A percentile compares a stretch with the other conserved stretches of the same genome.
Evolutionary conservation across 129 eudicot species (phyloP).

Genomic region (Helianthus annuus): DNA sequence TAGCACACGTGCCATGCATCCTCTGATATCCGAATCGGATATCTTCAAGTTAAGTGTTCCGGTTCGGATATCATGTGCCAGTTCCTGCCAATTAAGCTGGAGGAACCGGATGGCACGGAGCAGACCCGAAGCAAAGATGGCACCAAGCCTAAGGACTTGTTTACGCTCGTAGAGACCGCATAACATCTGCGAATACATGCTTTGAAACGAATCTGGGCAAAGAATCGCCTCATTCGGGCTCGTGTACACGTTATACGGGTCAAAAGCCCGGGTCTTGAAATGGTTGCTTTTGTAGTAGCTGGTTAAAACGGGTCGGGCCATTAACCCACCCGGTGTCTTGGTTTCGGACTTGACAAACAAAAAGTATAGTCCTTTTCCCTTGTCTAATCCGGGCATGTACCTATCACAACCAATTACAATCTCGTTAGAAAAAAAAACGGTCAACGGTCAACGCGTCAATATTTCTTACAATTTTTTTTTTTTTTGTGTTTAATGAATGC

Average conservation of each 20-base stretch:
- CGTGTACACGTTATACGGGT: conserved; percentile 86
- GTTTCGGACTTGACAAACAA: conserved; percentile 86
- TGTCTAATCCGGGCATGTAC: conserved; percentile 82
- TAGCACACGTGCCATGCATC: conserved; percentile 51
- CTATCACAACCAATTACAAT: conserved; percentile 39
- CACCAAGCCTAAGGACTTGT: conserved; percentile 87
- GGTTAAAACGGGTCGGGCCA: conserved; percentile 91
- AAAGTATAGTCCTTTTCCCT: conserved; percentile 92
- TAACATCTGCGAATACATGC: conserved; percentile 92
- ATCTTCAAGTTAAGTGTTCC: conserved; percentile 60
- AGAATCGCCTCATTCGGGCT: conserved; percentile 93
- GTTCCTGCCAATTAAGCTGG: conserved; percentile 80
- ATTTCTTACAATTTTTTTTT: too few species aligned
- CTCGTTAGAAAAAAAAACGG: neutral
- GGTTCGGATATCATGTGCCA: conserved; percentile 65
- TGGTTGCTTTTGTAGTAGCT: conserved; percentile 94
- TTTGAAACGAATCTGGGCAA: conserved; percentile 85
- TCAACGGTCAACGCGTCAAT: conserved; percentile 2
- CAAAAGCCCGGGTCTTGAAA: conserved; percentile 86
- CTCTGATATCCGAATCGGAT: conserved; percentile 46
- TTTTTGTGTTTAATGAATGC: neutral
- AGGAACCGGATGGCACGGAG: conserved; percentile 98
- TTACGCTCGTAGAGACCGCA: conserved; percentile 81
- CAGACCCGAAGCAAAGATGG: conserved; percentile 91
- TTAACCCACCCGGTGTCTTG: conserved; percentile 83